Base-by-base conservation (phyloP, 441 rosid genomes). In the Geranium incanum region DNA sequence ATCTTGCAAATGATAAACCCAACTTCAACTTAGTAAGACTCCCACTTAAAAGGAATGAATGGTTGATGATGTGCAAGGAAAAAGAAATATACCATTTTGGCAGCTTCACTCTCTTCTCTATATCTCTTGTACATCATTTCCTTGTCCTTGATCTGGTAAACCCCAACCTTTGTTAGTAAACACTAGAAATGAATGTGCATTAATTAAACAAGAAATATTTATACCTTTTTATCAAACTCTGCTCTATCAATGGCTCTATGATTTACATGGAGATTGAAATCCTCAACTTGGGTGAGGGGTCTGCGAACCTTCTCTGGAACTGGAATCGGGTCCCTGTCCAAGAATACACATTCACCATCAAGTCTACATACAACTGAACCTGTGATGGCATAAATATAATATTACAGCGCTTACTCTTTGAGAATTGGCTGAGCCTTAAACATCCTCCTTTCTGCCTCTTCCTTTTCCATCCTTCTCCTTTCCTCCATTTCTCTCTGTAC, bases 31-130 rank as follows among this genome's bases (percentile, higher is more conserved):
- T 28, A 6, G 7, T 48, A 19, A 36, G 36, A 48, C 55, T 48
- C 0, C n/a, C 55, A 48, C 55, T 48, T 2, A 2, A 12, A 12
- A 2, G 8, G 8, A 36, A 28, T 39, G 0, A 19, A 59, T 0
- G 36, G 23, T 3, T 11, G 15, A 4, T 55, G 1, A 69, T 28
- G 33, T 28, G 33, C 33, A 28, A 28, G 33, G 33, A 28, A 28
- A 28, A 28, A 28, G 33, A 28, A 28, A 28, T 59, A 43, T 88
- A 92, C 99, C 97, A 88, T 89, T 71, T 74, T 86, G 11, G 88
- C 93, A 65, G 91, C 85, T 75, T 95, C 98, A 62, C 81, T 91
- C 78, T 93, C 99, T 75, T 93, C 98, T 77, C 99, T 83, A 79
- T 88, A 87, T 85, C 99, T 87, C 82, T 95, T 95, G 74, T 91